Conservation (phyloP, 2,329 filamentous ascomycete species). For the Aureobasidium uvarum region DNA sequence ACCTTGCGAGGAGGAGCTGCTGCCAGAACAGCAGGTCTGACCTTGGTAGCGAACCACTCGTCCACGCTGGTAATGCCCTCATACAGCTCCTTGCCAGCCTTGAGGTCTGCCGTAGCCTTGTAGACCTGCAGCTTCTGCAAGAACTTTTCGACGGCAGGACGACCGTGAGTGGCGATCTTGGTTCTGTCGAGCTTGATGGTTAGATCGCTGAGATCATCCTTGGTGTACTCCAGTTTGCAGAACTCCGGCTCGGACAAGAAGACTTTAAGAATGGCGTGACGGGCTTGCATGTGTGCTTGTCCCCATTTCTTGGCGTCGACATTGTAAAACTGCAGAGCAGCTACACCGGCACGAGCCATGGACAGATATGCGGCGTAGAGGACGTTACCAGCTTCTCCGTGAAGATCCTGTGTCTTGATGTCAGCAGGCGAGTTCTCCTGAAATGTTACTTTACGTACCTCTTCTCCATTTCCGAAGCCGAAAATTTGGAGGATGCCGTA, state of each 20-base stretch:
- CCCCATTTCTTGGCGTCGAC: slow-evolving; percentile 85
- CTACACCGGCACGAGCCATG: slow-evolving; percentile 91
- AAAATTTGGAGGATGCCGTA: slow-evolving; percentile 88
- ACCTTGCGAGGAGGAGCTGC: slow-evolving; percentile 85
- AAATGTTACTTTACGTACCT: slow-evolving; percentile 31
- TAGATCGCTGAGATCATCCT: slow-evolving; percentile 66
- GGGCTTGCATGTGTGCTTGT: slow-evolving; percentile 65
- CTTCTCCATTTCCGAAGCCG: slow-evolving; percentile 75
- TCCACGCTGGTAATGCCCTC: slow-evolving; percentile 79
- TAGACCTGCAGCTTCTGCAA: slow-evolving; percentile 90
- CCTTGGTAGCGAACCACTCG: slow-evolving; percentile 78
- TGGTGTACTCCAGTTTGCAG: slow-evolving; percentile 74
- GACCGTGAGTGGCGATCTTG: slow-evolving; percentile 81
- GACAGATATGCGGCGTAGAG: slow-evolving; percentile 84
- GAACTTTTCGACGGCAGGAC: slow-evolving; percentile 79
- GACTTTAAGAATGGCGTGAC: slow-evolving; percentile 80
- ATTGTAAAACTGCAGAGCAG: slow-evolving; percentile 91
- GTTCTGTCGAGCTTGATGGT: slow-evolving; percentile 78
- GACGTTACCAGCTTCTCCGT: slow-evolving; percentile 77
- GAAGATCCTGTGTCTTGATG: slow-evolving; percentile 54
- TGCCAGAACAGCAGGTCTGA: slow-evolving; percentile 70
- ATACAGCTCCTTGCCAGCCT: slow-evolving; percentile 75
- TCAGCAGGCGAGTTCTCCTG: background rate
- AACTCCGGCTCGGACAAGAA: slow-evolving; percentile 85
- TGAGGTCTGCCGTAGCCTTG: slow-evolving; percentile 84